Evolutionary conservation across 2,329 filamentous ascomycete genomes (phyloP).

Genomic region (Ilyonectria destructans): DNA sequence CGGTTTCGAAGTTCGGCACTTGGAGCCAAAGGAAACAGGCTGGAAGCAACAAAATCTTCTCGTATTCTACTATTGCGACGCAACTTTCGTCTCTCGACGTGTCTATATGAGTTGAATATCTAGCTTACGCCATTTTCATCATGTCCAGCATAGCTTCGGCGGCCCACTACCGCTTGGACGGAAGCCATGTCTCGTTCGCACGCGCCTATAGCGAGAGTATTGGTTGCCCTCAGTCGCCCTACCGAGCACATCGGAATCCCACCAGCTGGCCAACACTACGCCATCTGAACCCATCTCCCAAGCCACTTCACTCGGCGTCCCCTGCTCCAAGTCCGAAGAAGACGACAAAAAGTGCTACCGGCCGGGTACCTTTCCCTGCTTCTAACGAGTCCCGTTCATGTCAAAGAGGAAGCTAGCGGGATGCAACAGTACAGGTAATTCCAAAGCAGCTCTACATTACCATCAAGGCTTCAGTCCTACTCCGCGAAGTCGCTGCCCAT

Average conservation of each 20-base stretch:
- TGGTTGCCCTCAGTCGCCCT: slow-evolving; percentile 53
- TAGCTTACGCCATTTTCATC: no score
- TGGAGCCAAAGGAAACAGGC: no score
- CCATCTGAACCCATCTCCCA: slow-evolving; percentile 82
- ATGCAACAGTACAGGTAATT: slow-evolving; percentile 87
- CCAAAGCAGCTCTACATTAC: slow-evolving; percentile 95
- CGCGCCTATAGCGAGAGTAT: slow-evolving; percentile 57
- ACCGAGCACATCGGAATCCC: slow-evolving; percentile 51
- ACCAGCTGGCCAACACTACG: slow-evolving; percentile 57
- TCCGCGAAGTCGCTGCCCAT: slow-evolving; percentile 82
- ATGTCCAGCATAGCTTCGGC: no score
- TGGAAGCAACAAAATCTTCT: no score
- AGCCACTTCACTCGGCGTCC: slow-evolving; percentile 85
- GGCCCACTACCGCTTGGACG: slow-evolving; percentile 11
- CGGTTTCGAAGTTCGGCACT: no score
- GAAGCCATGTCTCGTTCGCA: no score
- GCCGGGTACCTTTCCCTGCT: slow-evolving; percentile 94
- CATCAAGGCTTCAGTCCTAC: slow-evolving; percentile 90
- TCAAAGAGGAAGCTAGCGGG: slow-evolving; percentile 85
- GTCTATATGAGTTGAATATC: no score
- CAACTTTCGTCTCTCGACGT: no score
- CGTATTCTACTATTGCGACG: no score
- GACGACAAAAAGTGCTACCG: slow-evolving; percentile 79
- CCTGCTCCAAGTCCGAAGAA: slow-evolving; percentile 66
- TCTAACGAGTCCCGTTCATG: slow-evolving; percentile 90